Evolutionary conservation across 345 rosid species (phyloP), one percentile per base, ranked within the genome.

Genomic region (Hibiscus syriacus): DNA sequence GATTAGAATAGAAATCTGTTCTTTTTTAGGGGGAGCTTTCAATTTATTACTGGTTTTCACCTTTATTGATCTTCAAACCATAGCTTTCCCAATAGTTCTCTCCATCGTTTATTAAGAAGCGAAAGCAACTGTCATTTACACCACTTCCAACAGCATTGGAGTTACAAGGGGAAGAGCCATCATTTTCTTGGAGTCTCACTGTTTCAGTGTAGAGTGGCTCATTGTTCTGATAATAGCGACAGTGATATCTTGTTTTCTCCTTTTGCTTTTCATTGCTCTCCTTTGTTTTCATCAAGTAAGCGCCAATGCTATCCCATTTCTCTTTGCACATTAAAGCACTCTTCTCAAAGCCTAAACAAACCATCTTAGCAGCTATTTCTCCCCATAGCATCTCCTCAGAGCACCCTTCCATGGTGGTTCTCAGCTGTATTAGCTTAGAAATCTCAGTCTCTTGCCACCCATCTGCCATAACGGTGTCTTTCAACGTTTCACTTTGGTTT

Each of bases 1-100:
- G 34, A n/a, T 64, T 64, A 64, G 55, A 64, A 64, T 32, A 11
- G 52, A 62, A 25, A 41, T 61, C 34, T 46, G 25, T 46, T 29
- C 2, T n/a, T 12, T 12, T 17, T n/a, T n/a, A n/a, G n/a, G n/a
- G n/a, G n/a, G n/a, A n/a, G n/a, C n/a, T n/a, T n/a, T n/a, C n/a
- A n/a, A n/a, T n/a, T n/a, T n/a, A n/a, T n/a, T n/a, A n/a, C n/a
- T n/a, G n/a, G n/a, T n/a, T n/a, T n/a, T n/a, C n/a, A n/a, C 90
- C 96, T 74, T 82, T 93, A 72, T 76, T 81, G 60, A 89, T 80
- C 85, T 86, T 90, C 77, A 90, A 54, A 16, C 88, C 92, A 70
- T 54, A 54, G 57, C n/a, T 54, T 23, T 54, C 57, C 57, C 57
- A 54, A 13, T 23, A 54, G 57, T 54, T 54, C 57, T 54, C 57